Evolutionary conservation across 2,329 filamentous ascomycete genomes (phyloP), one percentile per base, ranked within the genome.

Genomic region (Diaporthe batatas): DNA sequence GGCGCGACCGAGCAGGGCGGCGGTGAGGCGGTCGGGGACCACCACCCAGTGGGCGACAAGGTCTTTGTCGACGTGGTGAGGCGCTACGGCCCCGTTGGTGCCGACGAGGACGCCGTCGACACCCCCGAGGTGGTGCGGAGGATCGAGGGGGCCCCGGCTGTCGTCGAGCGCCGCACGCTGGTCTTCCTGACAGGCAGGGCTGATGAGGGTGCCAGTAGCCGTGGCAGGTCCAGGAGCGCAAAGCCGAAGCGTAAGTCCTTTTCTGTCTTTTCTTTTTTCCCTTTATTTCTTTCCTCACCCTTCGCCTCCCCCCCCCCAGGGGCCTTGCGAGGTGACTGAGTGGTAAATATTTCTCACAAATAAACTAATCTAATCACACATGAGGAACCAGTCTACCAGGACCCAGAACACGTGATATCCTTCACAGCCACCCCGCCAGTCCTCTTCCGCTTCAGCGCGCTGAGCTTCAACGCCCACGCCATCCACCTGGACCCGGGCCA

Each of bases 401-500:
- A 78, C 0, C 80, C 85, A 10, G 79, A 80, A 21, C 32, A 53
- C 47, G n/a, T 36, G 14, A 81, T 83, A 74, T 79, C 79, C 0
- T 83, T 98, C 32, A 88, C 83, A 0, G 94, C 95, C 0, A 91
- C 91, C 2, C 86, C 89, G 3, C 85, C 88, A 6, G 88, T 98
- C 6, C 90, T 99, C 70, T 98, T 97, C 84, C 91, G 95, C 73
- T 98, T 96, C 85, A 96, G 93, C 25, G 95, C 95, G 0, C 89
- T 99, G 44, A 96, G 93, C 2, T 95, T 94, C 85, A 99, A 99
- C 82, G 94, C 94, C 1, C 96, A 99, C 82, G 87, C 89, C 21
- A 98, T 99, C 77, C 96, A 99, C 83, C 87, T 97, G 29, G 93
- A 98, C 81, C 88, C 87, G 1, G 79, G 87, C 55, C 97, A 94